A percentile compares a stretch with the other conserved stretches of the same genome.
phyloP scores from a whole-genome alignment of 2,329 filamentous ascomycete species.

The Sporothrix euskadiensis region DNA sequence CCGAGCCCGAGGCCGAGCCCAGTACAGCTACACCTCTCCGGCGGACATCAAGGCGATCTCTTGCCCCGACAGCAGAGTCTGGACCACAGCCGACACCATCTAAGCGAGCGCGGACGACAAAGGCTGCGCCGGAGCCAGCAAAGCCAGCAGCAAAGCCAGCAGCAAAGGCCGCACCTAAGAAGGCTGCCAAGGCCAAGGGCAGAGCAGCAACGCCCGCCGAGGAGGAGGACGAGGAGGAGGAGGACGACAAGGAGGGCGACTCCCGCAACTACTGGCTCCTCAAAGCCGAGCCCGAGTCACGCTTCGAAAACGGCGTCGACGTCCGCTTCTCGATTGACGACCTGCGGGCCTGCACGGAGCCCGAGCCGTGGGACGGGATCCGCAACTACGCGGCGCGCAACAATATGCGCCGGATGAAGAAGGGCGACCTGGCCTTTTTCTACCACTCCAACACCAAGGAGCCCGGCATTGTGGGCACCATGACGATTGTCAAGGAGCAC shows the following conservation, averaged over 20 bases:
- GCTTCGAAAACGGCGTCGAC: conserved; percentile 82
- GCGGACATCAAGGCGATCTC: neutral
- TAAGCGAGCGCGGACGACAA: neutral
- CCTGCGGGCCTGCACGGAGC: conserved; percentile 66
- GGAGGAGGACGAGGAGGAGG: neutral
- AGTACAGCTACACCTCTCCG: neutral
- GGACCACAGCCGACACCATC: neutral
- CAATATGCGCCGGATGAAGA: conserved; percentile 87
- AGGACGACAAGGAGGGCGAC: neutral
- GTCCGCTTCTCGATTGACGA: conserved; percentile 96
- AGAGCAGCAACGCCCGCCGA: neutral
- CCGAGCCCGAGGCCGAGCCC: neutral
- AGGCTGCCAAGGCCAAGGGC: neutral
- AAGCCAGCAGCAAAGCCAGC: neutral
- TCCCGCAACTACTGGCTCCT: conserved; percentile 69
- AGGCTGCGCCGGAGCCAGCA: neutral
- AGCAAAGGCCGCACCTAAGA: neutral
- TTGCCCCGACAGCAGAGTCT: neutral
- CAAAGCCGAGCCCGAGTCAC: conserved; percentile 85
- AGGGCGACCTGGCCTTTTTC: conserved; percentile 91
- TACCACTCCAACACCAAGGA: conserved; percentile 94
- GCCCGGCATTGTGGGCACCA: conserved; percentile 81
- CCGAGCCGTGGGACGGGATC: conserved; percentile 85
- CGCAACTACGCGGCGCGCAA: conserved; percentile 70
- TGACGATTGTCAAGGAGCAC: conserved; percentile 86